phyloP scores from a whole-genome alignment of 1,284 basidiomycete genomes.

The Cutaneotrichosporon sp. region DNA sequence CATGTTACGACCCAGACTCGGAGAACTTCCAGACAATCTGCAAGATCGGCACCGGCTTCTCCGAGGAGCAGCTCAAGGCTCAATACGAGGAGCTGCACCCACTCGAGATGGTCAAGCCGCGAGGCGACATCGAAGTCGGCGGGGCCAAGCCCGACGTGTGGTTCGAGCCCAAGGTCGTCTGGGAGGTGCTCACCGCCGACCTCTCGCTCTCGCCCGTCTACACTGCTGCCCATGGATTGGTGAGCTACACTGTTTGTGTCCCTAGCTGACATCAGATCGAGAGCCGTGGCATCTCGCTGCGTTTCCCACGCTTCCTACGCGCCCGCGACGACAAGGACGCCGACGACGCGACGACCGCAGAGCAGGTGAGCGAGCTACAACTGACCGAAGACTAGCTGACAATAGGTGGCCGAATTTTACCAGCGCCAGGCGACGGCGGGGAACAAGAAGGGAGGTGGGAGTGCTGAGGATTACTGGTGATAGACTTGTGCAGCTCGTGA shows the following conservation, averaged over 20 bases:
- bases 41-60: conserved; percentile 98
- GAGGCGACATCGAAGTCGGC: conserved; percentile 78
- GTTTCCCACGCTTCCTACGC: conserved; percentile 92
- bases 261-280: conserved; percentile 61
- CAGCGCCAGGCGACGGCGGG: conserved; percentile 77
- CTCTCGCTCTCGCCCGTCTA: conserved; percentile 95
- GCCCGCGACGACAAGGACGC: conserved; percentile 89
- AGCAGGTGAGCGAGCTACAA: conserved; percentile 58
- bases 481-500: not conserved
- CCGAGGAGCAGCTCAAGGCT: conserved; percentile 80
- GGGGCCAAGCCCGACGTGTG: conserved; percentile 90
- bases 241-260: conserved; percentile 53
- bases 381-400: not conserved
- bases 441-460: conserved; percentile 63
- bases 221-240: conserved; percentile 91
- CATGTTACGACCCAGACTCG: conserved; percentile 86
- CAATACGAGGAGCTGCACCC: conserved; percentile 80
- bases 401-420: conserved; percentile 92
- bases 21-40: conserved; percentile 95
- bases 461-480: conserved; percentile 74
- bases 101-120: conserved; percentile 60
- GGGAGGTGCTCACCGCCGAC: conserved; percentile 98
- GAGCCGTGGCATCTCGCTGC: conserved; percentile 84
- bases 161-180: conserved; percentile 93
- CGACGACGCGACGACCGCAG: conserved; percentile 87